Evolutionary conservation across 1,284 basidiomycete genomes (phyloP).

Genomic region (Neotropicomus parvogracilis): DNA sequence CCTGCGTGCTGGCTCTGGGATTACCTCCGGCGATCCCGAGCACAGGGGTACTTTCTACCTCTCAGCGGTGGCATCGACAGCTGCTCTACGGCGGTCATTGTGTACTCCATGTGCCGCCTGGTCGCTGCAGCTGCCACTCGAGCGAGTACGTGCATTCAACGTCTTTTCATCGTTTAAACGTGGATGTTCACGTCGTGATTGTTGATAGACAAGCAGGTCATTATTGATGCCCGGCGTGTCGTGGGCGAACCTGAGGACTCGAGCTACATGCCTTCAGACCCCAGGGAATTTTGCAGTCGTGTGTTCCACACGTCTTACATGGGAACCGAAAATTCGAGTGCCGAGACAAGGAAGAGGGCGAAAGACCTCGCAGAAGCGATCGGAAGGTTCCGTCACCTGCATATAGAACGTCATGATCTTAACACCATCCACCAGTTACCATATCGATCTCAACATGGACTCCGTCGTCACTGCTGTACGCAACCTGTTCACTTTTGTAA

Average conservation of each 20-base stretch:
- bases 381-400: slow-evolving; percentile 59
- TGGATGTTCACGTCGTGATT: neutral
- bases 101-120: slow-evolving; percentile 93
- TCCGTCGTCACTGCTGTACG: slow-evolving; percentile 81
- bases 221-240: slow-evolving; percentile 87
- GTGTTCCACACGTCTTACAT: slow-evolving; percentile 99
- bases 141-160: slow-evolving; percentile 52
- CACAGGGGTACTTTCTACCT: slow-evolving; percentile 95
- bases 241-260: slow-evolving; percentile 80
- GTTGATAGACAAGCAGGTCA: slow-evolving; percentile 75
- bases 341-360: slow-evolving; percentile 83
- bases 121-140: slow-evolving; percentile 72
- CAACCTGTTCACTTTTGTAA: slow-evolving; percentile 82
- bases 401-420: neutral
- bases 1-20: slow-evolving; percentile 99
- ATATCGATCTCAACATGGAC: slow-evolving; percentile 97
- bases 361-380: slow-evolving; percentile 86
- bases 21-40: slow-evolving; percentile 90
- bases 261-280: slow-evolving; percentile 78
- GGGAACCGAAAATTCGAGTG: slow-evolving; percentile 95
- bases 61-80: slow-evolving; percentile 98
- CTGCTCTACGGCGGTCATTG: slow-evolving; percentile 93
- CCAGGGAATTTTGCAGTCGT: slow-evolving; percentile 79
- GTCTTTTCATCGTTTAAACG: too few relatives aligned
- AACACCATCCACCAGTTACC: slow-evolving; percentile 59